phyloP scores from a whole-genome alignment of 805 yeast species.

The Zygotorulaspora chibaensis region DNA sequence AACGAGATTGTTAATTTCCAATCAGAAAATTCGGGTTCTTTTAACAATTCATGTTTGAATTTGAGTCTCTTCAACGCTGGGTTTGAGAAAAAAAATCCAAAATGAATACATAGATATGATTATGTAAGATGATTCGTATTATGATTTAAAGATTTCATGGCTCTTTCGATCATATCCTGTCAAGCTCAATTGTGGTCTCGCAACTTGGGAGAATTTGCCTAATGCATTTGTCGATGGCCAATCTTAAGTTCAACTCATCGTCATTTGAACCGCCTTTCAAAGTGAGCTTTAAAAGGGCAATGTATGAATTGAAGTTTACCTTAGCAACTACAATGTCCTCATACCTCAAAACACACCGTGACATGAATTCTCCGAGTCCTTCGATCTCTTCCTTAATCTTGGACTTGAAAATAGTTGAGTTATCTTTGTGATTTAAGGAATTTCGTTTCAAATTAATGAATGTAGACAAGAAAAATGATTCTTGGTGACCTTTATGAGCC shows the following conservation, averaged over 20 bases:
- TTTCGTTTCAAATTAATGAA: neutral
- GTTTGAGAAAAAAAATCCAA: slow-evolving; percentile 30
- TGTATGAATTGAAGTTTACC: slow-evolving; percentile 56
- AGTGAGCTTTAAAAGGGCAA: slow-evolving; percentile 50
- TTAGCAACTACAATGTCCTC: slow-evolving; percentile 50
- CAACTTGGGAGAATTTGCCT: slow-evolving; percentile 20
- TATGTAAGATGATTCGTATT: neutral
- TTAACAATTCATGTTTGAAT: slow-evolving; percentile 31
- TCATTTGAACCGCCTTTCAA: slow-evolving; percentile 72
- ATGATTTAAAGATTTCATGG: too few species aligned
- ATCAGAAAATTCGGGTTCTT: slow-evolving; percentile 15
- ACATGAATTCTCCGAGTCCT: slow-evolving; percentile 48
- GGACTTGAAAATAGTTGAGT: slow-evolving; percentile 27
- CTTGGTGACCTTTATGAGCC: slow-evolving; percentile 3
- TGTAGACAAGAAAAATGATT: neutral
- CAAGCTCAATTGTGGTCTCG: slow-evolving; percentile 34
- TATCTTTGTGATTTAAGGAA: neutral
- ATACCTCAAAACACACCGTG: slow-evolving; percentile 43
- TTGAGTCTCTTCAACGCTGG: slow-evolving; percentile 30
- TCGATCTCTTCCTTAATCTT: slow-evolving; percentile 45
- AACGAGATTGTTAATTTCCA: slow-evolving; percentile 28
- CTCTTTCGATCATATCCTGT: slow-evolving; percentile 16
- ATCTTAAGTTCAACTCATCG: slow-evolving; percentile 54
- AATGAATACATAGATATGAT: slow-evolving; percentile 9
- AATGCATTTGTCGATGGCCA: slow-evolving; percentile 30